Evolutionary conservation across 169 alveolate species (phyloP), one percentile per base, ranked within the genome.

Genomic region (Plasmodium inui): DNA sequence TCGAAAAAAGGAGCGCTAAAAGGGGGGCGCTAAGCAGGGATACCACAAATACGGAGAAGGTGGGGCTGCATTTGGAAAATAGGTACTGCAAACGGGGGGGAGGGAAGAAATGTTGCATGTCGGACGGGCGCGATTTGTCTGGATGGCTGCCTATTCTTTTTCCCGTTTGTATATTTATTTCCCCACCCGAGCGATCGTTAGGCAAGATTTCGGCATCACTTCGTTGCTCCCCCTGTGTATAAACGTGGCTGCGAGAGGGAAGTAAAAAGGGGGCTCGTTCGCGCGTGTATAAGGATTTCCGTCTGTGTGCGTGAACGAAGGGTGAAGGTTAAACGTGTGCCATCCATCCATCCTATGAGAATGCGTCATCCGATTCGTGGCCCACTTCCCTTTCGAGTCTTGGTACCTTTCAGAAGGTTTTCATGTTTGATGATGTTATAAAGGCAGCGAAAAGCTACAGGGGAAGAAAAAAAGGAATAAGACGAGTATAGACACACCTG

Each of bases 11-110:
- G 32, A 72, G 28, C 39, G 78, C 14, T 73, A 84, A 37, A 84
- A 61, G 39, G 30, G 80, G 22, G 22, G 78, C 34, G 41, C 79
- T 30, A 73, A 72, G 41, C 19, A 84, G 30, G 17, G 93, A 84
- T 84, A 84, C 61, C 41, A 84, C 37, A 28, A 72, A 74, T 41
- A 84, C 32, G 85, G 84, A 84, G 80, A 84, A 84, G 28, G 93
- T 84, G 78, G 85, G 83, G 61, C 80, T 84, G 82, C 44, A 74
- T 46, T 84, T 74, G 30, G 83, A 84, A 84, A 84, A 84, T 30
- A 84, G 76, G 67, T 84, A 84, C 93, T 84, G 80, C 30, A 84
- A 10, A 84, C n/a, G 37, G 74, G 37, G n/a, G 39, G 61, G 76
- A 72, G 3, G 37, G 12, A 80, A 19, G 19, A 50, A 50, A 14